Base-by-base conservation (phyloP, 768 basidiomycete genomes). In the Tylopilus vinaceipallidus region DNA sequence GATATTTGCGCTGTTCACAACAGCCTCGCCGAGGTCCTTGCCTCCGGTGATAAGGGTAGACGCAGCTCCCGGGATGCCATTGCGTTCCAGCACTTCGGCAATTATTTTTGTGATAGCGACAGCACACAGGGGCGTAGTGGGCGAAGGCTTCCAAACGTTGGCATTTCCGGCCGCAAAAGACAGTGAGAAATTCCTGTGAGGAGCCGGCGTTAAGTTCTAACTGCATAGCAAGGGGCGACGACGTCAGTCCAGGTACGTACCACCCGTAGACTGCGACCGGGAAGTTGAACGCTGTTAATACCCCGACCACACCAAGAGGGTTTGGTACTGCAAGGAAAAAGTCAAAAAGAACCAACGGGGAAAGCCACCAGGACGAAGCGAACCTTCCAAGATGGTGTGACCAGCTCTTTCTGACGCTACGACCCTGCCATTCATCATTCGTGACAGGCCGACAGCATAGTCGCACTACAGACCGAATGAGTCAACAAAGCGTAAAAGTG, bases 221-320 rank as follows among this genome's bases (percentile, higher is more conserved):
- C 33, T 22, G 35, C 42, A 24, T 43, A 20, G 37, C 34, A 48
- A 42, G 49, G 49, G 36, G 47, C 8, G 23, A 27, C 13, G 47
- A 24, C 20, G 16, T 48, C 36, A 23, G 30, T 32, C n/a, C 35
- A 52, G 33, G 40, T 35, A 60, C 73, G 34, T 68, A 86, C 91
- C 91, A 94, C 56, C 91, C 91, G 67, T 91, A 92, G 37, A 95
- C 91, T 29, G 93, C 93, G 36, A 91, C 84, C 10, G 95, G 95
- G 65, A 98, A 98, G 68, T 98, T 98, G 76, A 97, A 98, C 0
- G 95, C 95, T 19, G 91, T 87, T 44, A 98, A 71, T 10, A 95
- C 82, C 26, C 75, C 83, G 9, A 87, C 75, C 3, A 83, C 74
- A 10, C 86, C 85, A 0, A 98, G 76, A 19, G 95, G 95, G 65